Conservation (phyloP, 768 basidiomycete genomes). For the Inosperma sp. region DNA sequence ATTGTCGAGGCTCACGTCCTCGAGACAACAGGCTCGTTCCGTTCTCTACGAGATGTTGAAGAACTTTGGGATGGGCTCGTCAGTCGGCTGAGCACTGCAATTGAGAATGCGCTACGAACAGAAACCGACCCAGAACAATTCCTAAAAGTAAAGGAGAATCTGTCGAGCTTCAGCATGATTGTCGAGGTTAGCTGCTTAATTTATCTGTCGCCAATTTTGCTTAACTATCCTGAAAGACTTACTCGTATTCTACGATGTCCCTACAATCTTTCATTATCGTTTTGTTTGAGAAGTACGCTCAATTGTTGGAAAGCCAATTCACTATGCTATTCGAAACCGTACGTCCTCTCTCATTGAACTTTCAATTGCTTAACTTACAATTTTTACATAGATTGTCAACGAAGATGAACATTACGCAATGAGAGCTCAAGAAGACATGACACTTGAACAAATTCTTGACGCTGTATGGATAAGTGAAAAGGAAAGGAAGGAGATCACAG, state of each 20-base stretch:
- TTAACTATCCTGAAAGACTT: constrained; percentile 48
- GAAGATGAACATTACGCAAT: constrained; percentile 90
- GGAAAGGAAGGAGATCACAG: constrained; percentile 55
- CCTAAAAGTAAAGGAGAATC: constrained; percentile 74
- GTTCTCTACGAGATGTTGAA: constrained; percentile 88
- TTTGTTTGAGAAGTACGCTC: constrained; percentile 86
- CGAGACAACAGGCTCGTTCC: constrained; percentile 81
- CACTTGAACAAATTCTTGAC: constrained; percentile 70
- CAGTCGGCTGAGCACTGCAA: constrained; percentile 61
- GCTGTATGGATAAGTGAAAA: constrained; percentile 76
- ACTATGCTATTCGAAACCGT: constrained; percentile 79
- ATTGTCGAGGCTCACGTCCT: constrained; percentile 93
- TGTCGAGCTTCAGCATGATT: constrained; percentile 86
- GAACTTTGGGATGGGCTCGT: constrained; percentile 92
- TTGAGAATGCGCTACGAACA: constrained; percentile 64
- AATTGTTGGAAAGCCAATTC: constrained; percentile 76
- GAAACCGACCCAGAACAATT: constrained; percentile 82
- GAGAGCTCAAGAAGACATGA: constrained; percentile 55
- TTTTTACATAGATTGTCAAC: constrained; percentile 57
- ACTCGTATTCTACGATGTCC: constrained; percentile 79
- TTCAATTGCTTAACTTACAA: background rate
- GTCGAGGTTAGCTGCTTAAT: constrained; percentile 60
- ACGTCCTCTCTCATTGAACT: constrained; percentile 18
- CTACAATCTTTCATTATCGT: constrained; percentile 82
- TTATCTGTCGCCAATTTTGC: background rate